Base-by-base conservation (phyloP, 495 filamentous ascomycete genomes). In the Xylaria castorea region DNA sequence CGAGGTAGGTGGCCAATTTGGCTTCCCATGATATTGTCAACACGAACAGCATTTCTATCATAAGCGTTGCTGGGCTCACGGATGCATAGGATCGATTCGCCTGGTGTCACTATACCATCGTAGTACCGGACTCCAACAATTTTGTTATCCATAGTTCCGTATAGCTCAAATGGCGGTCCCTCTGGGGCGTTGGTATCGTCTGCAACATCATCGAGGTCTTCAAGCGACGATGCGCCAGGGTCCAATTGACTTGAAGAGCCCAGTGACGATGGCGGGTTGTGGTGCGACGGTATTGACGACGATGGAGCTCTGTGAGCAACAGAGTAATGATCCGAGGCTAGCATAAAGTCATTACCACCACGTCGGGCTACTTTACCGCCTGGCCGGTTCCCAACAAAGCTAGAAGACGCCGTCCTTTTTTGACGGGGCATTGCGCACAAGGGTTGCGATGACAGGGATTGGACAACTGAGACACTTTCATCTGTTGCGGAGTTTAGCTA, bases 121-220 rank as follows among this genome's bases (percentile, higher is more conserved):
- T 98, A 98, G 79, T 90, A 97, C 64, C 91, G 87, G 16, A 94
- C 85, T 6, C 94, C 95, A 0, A 97, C 94, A 60, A 96, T 91
- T 72, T 95, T 94, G 16, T 84, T 86, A 9, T 87, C 81, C 73
- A 78, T 74, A 36, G 73, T 80, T 76, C 89, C 90, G 69, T 91
- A 92, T 40, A 86, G 80, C 71, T 90, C 85, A 22, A 79, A 81
- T 8, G 18, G 50, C 18, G 27, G n/a, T 20, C 8, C 14, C 12
- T 51, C 44, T 11, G 57, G 12, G 11, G 69, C 12, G 32, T 27
- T 57, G 22, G 46, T 30, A n/a, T 68, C 64, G 38, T 73, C 53
- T 30, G 22, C 64, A 36, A n/a, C 20, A 32, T 62, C 55, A 36
- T 51, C n/a, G 30, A n/a, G 1, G n/a, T 38, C 68, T 38, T 53